Evolutionary conservation across 2,329 filamentous ascomycete species (phyloP).

Genomic region (Simplicillium sp.): DNA sequence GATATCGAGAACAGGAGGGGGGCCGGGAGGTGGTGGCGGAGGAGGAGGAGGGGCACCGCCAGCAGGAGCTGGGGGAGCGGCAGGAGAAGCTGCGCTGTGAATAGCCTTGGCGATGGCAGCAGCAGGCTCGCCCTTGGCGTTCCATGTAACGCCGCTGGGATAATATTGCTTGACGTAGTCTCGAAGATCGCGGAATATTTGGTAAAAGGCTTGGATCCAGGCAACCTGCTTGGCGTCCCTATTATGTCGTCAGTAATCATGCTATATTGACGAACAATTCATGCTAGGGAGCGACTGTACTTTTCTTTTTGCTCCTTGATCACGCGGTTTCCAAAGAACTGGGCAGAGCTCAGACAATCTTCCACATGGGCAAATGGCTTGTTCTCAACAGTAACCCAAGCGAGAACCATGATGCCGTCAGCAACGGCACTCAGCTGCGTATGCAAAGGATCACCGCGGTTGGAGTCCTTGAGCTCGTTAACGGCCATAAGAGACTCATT

Average conservation of each 20-base stretch:
- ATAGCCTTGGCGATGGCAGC: constrained; percentile 56
- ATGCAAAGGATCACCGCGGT: constrained; percentile 65
- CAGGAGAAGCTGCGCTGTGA: constrained; percentile 22
- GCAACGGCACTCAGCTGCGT: constrained; percentile 80
- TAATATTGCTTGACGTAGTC: constrained; percentile 82
- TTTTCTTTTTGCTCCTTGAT: constrained; percentile 80
- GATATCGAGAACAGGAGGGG: constrained; percentile 56
- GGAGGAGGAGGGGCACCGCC: constrained; percentile 44
- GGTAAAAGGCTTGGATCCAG: constrained; percentile 90
- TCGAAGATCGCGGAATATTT: constrained; percentile 73
- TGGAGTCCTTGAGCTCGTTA: constrained; percentile 71
- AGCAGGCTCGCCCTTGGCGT: constrained; percentile 64
- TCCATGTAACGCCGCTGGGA: constrained; percentile 75
- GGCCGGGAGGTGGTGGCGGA: constrained; percentile 62
- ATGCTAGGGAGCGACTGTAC: constrained; percentile 16
- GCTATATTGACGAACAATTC: too few species aligned
- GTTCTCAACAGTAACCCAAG: constrained; percentile 78
- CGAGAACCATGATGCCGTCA: constrained; percentile 80
- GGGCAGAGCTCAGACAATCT: constrained; percentile 72
- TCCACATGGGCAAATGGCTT: constrained; percentile 81
- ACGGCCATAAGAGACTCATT: constrained; percentile 74
- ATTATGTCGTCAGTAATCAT: constrained; percentile 1
- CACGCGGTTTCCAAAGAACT: constrained; percentile 93
- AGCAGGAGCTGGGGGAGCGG: constrained; percentile 40
- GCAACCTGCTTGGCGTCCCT: constrained; percentile 75